Conservation (phyloP, 2,329 filamentous ascomycete genomes). For the Arthrobotrys megalospora region DNA sequence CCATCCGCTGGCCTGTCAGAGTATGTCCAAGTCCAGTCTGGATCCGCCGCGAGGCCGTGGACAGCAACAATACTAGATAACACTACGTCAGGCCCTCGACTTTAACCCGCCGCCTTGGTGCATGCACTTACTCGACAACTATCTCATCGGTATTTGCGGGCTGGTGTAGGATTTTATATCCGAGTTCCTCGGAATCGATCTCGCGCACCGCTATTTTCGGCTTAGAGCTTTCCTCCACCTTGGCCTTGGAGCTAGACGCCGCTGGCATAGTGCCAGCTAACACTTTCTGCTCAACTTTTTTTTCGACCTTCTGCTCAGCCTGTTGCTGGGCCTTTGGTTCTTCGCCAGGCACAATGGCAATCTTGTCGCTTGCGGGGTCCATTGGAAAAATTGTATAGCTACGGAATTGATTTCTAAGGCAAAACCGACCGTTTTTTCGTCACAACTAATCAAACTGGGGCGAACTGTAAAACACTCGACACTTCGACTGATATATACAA, state of each 20-base stretch:
- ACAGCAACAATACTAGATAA: conserved; percentile 65
- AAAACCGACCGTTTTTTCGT: background rate
- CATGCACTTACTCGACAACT: conserved; percentile 15
- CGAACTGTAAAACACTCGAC: background rate
- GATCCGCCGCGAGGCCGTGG: conserved; percentile 57
- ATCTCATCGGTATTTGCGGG: conserved; percentile 8
- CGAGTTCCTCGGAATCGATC: conserved; percentile 18
- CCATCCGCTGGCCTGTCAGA: background rate
- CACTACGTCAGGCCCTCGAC: conserved; percentile 5
- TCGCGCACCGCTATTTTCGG: background rate
- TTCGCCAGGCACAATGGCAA: background rate
- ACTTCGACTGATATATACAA: conserved; percentile 22
- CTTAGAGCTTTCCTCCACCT: too few relatives aligned
- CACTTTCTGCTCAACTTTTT: background rate
- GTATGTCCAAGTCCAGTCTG: conserved; percentile 65
- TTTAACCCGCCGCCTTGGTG: background rate
- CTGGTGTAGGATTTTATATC: conserved; percentile 20
- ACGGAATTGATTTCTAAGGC: background rate
- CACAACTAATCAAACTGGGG: background rate
- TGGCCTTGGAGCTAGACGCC: too few relatives aligned
- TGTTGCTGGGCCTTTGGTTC: background rate
- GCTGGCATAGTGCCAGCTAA: too few relatives aligned
- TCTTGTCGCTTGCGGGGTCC: background rate
- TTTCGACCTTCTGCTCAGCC: conserved; percentile 1
- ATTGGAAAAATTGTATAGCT: background rate